Percentiles rank a stretch among this genome's conserved stretches.
Conservation (phyloP, 306 rosid species). For the Sicyos baderoa region DNA sequence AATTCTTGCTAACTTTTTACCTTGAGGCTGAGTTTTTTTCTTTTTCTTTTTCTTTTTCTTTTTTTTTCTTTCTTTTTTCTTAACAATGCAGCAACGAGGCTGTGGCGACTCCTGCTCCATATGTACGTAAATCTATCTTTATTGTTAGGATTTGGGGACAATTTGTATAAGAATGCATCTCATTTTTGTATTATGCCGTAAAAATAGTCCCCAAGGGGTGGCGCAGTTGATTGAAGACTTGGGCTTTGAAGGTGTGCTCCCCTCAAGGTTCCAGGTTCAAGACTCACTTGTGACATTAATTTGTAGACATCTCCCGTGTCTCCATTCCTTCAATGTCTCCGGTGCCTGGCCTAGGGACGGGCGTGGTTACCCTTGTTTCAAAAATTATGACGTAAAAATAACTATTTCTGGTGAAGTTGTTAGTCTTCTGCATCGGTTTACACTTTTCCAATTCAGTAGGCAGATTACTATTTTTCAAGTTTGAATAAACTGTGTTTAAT, state of each 20-base stretch:
- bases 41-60: too few species aligned
- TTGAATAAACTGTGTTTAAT: not conserved
- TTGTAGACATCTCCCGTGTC: too few species aligned
- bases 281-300: too few species aligned
- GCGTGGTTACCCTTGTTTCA: too few species aligned
- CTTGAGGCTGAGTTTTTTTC: conserved; percentile 18
- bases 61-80: too few species aligned
- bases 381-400: not conserved
- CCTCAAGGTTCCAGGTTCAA: too few species aligned
- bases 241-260: too few species aligned
- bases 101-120: conserved; percentile 31
- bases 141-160: not conserved
- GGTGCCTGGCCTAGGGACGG: too few species aligned
- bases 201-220: too few species aligned
- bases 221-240: too few species aligned
- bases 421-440: not conserved
- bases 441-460: not conserved
- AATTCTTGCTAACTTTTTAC: not conserved
- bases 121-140: conserved; percentile 31
- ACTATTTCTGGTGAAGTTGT: too few species aligned
- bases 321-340: too few species aligned
- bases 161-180: not conserved
- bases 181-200: not conserved
- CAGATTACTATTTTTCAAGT: not conserved
- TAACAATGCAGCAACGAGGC: conserved; percentile 51